Conservation (phyloP, 2,329 filamentous ascomycete species). For the Fulvia fulva region DNA sequence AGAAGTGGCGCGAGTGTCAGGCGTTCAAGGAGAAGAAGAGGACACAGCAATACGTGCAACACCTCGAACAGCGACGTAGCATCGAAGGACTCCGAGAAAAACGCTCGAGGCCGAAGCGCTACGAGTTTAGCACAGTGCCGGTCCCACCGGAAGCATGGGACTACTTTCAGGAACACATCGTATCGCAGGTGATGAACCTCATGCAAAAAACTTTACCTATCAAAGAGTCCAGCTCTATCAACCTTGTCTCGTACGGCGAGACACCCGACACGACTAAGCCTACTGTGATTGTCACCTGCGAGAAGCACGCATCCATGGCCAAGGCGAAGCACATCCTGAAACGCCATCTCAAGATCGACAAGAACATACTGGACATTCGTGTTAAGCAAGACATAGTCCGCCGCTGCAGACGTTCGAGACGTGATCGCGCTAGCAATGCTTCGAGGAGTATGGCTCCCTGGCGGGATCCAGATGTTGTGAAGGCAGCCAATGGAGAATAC, state of each 20-base stretch:
- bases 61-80: not conserved
- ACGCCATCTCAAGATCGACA: slow-evolving; percentile 67
- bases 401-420: slow-evolving; percentile 33
- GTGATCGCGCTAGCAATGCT: slow-evolving; percentile 24
- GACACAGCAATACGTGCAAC: slow-evolving; percentile 5
- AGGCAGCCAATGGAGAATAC: slow-evolving; percentile 65
- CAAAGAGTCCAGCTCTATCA: slow-evolving; percentile 73
- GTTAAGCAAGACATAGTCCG: slow-evolving; percentile 55
- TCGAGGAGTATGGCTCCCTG: slow-evolving; percentile 27
- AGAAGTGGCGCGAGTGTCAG: slow-evolving; percentile 30
- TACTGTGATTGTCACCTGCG: slow-evolving; percentile 71
- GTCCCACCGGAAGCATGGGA: slow-evolving; percentile 62
- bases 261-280: slow-evolving; percentile 62
- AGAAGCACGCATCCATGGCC: slow-evolving; percentile 55
- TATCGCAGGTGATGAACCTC: slow-evolving; percentile 69
- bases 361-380: slow-evolving; percentile 61
- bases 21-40: slow-evolving; percentile 14
- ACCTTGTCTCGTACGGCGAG: slow-evolving; percentile 69
- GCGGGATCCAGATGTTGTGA: slow-evolving; percentile 21
- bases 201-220: slow-evolving; percentile 68
- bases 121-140: slow-evolving; percentile 38
- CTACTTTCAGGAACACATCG: slow-evolving; percentile 67
- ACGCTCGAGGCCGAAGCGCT: slow-evolving; percentile 14
- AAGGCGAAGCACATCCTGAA: slow-evolving; percentile 70
- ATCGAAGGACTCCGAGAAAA: not conserved